Evolutionary conservation across 2,329 filamentous ascomycete species (phyloP).

Genomic region (Aspergillus fumigatus): DNA sequence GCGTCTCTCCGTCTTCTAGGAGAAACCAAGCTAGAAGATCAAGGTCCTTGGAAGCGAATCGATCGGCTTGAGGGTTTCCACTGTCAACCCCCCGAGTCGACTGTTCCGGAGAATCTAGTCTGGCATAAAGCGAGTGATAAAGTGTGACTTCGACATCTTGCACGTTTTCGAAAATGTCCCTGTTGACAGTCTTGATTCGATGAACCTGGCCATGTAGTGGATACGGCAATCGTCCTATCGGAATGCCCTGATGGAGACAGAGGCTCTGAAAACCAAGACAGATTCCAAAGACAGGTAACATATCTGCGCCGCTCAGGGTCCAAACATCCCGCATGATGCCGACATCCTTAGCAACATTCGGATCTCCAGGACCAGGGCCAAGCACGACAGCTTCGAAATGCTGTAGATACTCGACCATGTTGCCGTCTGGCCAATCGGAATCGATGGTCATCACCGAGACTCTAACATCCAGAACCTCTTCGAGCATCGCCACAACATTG

Average conservation of each 20-base stretch:
- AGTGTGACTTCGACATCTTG: constrained; percentile 64
- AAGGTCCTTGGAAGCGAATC: constrained; percentile 22
- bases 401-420: constrained; percentile 47
- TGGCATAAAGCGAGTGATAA: constrained; percentile 63
- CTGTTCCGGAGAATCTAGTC: constrained; percentile 31
- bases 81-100: background rate
- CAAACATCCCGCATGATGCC: constrained; percentile 78
- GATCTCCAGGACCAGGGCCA: constrained; percentile 85
- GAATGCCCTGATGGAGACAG: constrained; percentile 62
- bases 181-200: constrained; percentile 55
- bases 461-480: constrained; percentile 61
- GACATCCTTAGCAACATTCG: constrained; percentile 66
- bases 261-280: constrained; percentile 87
- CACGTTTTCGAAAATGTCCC: constrained; percentile 63
- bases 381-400: constrained; percentile 81
- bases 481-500: constrained; percentile 82
- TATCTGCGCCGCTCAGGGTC: constrained; percentile 54
- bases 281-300: constrained; percentile 78
- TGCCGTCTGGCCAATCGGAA: constrained; percentile 38
- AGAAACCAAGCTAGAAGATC: constrained; percentile 60
- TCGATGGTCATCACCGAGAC: constrained; percentile 73
- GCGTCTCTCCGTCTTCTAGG: constrained; percentile 34
- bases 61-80: constrained; percentile 3
- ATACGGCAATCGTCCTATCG: constrained; percentile 61
- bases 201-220: constrained; percentile 81